Percentiles rank a stretch among this genome's conserved stretches.
phyloP scores from a whole-genome alignment of 1,139 yeast genomes.

The Nakaseomyces bracarensis region DNA sequence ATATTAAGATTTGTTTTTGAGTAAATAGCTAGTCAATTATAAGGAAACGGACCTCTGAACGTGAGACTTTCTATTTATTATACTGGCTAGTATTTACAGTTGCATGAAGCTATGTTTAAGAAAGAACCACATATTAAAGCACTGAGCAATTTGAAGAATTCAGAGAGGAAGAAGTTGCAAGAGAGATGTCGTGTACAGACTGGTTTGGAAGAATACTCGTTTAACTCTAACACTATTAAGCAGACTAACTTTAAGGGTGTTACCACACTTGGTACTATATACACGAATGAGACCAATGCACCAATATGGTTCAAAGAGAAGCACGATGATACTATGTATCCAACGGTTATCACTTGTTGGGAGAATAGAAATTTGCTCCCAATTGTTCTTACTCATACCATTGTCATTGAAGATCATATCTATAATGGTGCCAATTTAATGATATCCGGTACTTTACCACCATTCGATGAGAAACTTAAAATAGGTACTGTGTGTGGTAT shows the following conservation, averaged over 20 bases:
- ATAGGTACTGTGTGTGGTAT: constrained; percentile 64
- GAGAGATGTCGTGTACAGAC: constrained; percentile 38
- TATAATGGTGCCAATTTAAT: constrained; percentile 83
- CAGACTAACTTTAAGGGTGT: constrained; percentile 57
- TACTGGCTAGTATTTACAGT: neutral
- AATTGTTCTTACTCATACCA: constrained; percentile 58
- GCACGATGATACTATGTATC: constrained; percentile 49
- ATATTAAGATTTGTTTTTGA: too few species aligned
- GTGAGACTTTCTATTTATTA: too few species aligned
- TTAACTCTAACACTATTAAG: constrained; percentile 57
- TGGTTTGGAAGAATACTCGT: constrained; percentile 39
- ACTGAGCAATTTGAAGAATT: constrained; percentile 67
- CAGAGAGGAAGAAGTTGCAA: constrained; percentile 64
- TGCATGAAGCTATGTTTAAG: constrained; percentile 43
- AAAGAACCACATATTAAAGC: constrained; percentile 64
- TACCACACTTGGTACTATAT: constrained; percentile 42
- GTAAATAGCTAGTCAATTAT: too few species aligned
- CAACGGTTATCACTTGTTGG: constrained; percentile 72
- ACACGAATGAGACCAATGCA: constrained; percentile 51
- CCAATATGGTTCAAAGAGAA: constrained; percentile 65
- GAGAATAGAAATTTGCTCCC: constrained; percentile 59
- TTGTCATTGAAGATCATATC: constrained; percentile 47
- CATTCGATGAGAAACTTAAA: constrained; percentile 44
- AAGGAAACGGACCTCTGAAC: too few species aligned
- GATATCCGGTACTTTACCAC: constrained; percentile 84